Evolutionary conservation across 768 basidiomycete genomes (phyloP).

Genomic region (Boletus vinaceobasis): DNA sequence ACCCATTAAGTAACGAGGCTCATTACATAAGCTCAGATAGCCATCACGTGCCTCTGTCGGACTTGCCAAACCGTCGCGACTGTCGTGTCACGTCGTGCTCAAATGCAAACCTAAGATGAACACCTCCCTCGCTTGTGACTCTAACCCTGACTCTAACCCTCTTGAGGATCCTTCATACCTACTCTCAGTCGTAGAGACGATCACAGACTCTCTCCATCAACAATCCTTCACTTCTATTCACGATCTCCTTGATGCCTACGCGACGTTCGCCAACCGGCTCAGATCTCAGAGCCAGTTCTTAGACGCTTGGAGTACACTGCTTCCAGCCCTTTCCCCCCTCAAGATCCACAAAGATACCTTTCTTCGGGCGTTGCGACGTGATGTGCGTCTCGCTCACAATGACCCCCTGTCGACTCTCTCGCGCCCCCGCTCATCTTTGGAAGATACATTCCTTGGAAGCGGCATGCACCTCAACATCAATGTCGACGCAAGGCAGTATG

Average conservation of each 20-base stretch:
- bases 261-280: slow-evolving; percentile 45
- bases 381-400: slow-evolving; percentile 44
- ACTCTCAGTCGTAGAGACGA: slow-evolving; percentile 43
- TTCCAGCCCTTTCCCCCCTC: slow-evolving; percentile 31
- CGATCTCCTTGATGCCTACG: slow-evolving; percentile 63
- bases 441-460: slow-evolving; percentile 1
- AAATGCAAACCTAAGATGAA: background rate
- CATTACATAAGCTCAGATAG: no score
- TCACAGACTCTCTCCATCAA: slow-evolving; percentile 45
- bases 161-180: slow-evolving; percentile 28
- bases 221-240: slow-evolving; percentile 40
- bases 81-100: no score
- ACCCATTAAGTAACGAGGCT: no score
- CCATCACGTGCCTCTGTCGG: background rate
- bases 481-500: slow-evolving; percentile 39
- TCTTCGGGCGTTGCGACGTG: slow-evolving; percentile 45
- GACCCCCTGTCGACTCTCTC: slow-evolving; percentile 29
- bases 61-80: no score
- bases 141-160: background rate
- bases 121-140: background rate
- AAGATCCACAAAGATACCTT: slow-evolving; percentile 34
- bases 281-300: slow-evolving; percentile 17
- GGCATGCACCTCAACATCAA: slow-evolving; percentile 7
- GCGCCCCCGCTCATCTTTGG: slow-evolving; percentile 2
- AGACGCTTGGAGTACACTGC: background rate